A percentile compares a stretch with the other conserved stretches of the same genome.
Evolutionary conservation across 2,329 filamentous ascomycete genomes (phyloP).

Genomic region (Phoma sp.): DNA sequence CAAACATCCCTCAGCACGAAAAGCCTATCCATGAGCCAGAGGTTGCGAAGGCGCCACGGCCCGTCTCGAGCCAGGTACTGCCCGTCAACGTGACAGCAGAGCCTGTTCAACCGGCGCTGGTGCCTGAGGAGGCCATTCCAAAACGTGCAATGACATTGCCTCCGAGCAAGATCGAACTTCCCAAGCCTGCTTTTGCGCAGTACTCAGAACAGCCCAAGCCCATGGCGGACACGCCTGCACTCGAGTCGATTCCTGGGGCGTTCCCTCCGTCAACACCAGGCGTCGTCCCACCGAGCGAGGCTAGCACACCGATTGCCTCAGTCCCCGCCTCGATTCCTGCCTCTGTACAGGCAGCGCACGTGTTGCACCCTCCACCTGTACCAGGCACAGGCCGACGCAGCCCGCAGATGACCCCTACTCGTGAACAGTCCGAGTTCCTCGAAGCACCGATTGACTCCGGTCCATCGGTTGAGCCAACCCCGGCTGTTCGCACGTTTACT

Average conservation of each 20-base stretch:
- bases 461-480: slow-evolving; percentile 28
- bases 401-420: slow-evolving; percentile 37
- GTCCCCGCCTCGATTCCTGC: slow-evolving; percentile 7
- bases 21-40: slow-evolving; percentile 16
- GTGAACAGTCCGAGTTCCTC: slow-evolving; percentile 43
- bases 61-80: slow-evolving; percentile 11
- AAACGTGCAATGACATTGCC: slow-evolving; percentile 31
- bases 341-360: slow-evolving; percentile 26
- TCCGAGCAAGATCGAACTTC: slow-evolving; percentile 34
- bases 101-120: neutral
- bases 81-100: slow-evolving; percentile 4
- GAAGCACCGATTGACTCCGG: slow-evolving; percentile 41
- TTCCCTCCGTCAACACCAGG: slow-evolving; percentile 62
- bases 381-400: slow-evolving; percentile 27
- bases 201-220: slow-evolving; percentile 28
- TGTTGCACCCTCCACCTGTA: slow-evolving; percentile 27
- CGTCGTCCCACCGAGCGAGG: slow-evolving; percentile 49
- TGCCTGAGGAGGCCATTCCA: slow-evolving; percentile 13
- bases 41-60: slow-evolving; percentile 1
- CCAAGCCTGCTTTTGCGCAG: slow-evolving; percentile 22
- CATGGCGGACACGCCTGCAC: slow-evolving; percentile 37
- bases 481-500: slow-evolving; percentile 45
- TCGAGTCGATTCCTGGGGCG: slow-evolving; percentile 61
- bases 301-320: slow-evolving; percentile 41
- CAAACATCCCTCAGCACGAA: slow-evolving; percentile 16